phyloP scores from a whole-genome alignment of 2,329 filamentous ascomycete species.

The Ascocoryne sarcoides region DNA sequence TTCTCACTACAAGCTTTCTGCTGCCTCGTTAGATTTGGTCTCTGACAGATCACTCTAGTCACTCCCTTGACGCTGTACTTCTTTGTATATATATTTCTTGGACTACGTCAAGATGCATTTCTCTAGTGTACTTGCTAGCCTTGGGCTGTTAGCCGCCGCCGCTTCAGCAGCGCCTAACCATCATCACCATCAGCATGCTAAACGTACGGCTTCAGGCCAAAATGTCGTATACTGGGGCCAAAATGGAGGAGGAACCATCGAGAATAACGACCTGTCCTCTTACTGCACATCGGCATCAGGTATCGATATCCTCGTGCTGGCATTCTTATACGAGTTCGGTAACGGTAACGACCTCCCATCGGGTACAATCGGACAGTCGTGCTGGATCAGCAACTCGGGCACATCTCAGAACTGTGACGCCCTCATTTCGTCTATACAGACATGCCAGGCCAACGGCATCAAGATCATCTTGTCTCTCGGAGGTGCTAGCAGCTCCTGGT shows the following conservation, averaged over 20 bases:
- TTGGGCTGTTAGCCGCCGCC: constrained; percentile 1
- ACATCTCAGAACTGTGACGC: constrained; percentile 32
- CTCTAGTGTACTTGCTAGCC: constrained; percentile 1
- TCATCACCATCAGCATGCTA: not conserved
- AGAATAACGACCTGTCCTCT: constrained; percentile 28
- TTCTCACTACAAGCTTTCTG: no score
- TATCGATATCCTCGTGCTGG: constrained; percentile 36
- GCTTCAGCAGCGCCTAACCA: not conserved
- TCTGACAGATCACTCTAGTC: constrained; percentile 4
- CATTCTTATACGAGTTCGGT: constrained; percentile 35
- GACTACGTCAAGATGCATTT: constrained; percentile 6
- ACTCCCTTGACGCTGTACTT: constrained; percentile 3
- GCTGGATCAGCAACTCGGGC: constrained; percentile 30
- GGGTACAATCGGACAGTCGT: constrained; percentile 33
- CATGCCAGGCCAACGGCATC: constrained; percentile 35
- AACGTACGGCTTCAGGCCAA: constrained; percentile 18
- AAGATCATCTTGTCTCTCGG: constrained; percentile 30
- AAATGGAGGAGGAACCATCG: constrained; percentile 13
- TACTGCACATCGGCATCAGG: constrained; percentile 33
- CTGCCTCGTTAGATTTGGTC: no score
- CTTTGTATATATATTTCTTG: constrained; percentile 4
- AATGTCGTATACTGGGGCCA: constrained; percentile 30
- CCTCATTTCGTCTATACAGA: constrained; percentile 34
- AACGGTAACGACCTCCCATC: constrained; percentile 31
- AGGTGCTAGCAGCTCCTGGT: constrained; percentile 32